phyloP scores from a whole-genome alignment of 2,329 filamentous ascomycete genomes.

The Colletotrichum cereale region DNA sequence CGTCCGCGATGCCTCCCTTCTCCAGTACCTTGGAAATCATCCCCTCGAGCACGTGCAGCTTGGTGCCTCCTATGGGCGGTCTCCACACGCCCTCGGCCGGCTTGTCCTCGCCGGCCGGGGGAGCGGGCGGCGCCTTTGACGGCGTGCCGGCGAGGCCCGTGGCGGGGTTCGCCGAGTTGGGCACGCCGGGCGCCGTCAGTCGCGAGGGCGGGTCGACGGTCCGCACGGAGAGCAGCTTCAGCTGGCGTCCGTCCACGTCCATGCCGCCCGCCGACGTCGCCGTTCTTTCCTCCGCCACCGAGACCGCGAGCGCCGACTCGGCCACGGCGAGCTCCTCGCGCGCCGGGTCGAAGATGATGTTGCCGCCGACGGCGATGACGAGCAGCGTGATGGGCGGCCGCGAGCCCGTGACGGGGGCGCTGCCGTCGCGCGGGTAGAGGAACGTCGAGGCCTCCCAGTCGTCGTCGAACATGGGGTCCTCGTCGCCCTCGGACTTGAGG shows the following conservation, averaged over 20 bases:
- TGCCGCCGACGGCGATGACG: conserved; percentile 86
- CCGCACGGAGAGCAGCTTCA: conserved; percentile 76
- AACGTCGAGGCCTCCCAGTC: conserved; percentile 90
- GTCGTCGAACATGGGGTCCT: conserved; percentile 97
- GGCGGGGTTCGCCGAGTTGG: conserved; percentile 72
- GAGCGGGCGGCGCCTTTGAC: conserved; percentile 53
- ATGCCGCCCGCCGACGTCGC: conserved; percentile 47
- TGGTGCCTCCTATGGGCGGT: conserved; percentile 85
- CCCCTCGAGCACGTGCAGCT: conserved; percentile 76
- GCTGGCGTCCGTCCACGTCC: conserved; percentile 58
- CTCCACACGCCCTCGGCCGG: conserved; percentile 84
- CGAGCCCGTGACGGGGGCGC: conserved; percentile 47
- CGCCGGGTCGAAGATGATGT: conserved; percentile 93
- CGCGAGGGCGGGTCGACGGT: conserved; percentile 82
- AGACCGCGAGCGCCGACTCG: conserved; percentile 88
- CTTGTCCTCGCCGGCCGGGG: conserved; percentile 63
- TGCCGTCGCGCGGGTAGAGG: conserved; percentile 73
- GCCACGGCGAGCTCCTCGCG: conserved; percentile 94
- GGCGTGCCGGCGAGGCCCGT: conserved; percentile 56
- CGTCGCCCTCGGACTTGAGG: conserved; percentile 89
- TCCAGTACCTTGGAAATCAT: conserved; percentile 84
- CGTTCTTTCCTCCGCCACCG: conserved; percentile 68
- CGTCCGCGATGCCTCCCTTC: conserved; percentile 84
- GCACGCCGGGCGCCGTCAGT: conserved; percentile 77
- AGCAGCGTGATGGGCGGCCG: conserved; percentile 91